These are phyloP conservation scores for Adansonia madagascariensis DNA, from an alignment of 441 rosid genomes.

Conservation along the genomic window DNA sequence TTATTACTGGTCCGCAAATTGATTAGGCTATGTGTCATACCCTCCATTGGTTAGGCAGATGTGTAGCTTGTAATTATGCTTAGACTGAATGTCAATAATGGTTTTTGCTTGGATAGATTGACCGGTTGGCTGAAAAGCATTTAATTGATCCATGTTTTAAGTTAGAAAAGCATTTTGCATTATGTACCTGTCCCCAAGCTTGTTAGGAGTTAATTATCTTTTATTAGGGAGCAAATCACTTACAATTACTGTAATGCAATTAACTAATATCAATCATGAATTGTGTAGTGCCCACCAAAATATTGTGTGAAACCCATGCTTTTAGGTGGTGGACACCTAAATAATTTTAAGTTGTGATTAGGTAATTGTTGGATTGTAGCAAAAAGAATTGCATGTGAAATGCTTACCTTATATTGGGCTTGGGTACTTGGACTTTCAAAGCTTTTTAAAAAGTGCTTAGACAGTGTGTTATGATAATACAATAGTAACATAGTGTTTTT, in stretches of 20 bases:
- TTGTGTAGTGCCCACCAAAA: too few relatives aligned
- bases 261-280: too few relatives aligned
- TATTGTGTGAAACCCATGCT: too few relatives aligned
- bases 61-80: constrained; percentile 55
- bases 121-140: constrained; percentile 8
- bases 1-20: constrained; percentile 73
- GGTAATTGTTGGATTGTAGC: too few relatives aligned
- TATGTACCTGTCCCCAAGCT: not conserved
- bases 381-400: too few relatives aligned
- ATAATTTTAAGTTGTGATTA: too few relatives aligned
- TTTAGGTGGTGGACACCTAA: too few relatives aligned
- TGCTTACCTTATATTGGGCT: not conserved
- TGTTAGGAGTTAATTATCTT: constrained; percentile 13
- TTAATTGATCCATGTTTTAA: constrained; percentile 1
- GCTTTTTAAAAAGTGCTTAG: not conserved
- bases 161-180: constrained; percentile 22
- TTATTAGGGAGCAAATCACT: not conserved
- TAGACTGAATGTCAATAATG: constrained; percentile 18
- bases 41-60: constrained; percentile 82
- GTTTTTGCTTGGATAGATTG: not conserved
- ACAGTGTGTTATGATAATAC: constrained; percentile 3
- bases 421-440: constrained; percentile 2
- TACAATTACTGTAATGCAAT: too few relatives aligned
- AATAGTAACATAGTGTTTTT: not conserved
- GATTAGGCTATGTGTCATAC: constrained; percentile 87